These are phyloP conservation scores for Notholithocarpus densiflorus DNA, from an alignment of 306 rosid genomes.

Conservation along the genomic window DNA sequence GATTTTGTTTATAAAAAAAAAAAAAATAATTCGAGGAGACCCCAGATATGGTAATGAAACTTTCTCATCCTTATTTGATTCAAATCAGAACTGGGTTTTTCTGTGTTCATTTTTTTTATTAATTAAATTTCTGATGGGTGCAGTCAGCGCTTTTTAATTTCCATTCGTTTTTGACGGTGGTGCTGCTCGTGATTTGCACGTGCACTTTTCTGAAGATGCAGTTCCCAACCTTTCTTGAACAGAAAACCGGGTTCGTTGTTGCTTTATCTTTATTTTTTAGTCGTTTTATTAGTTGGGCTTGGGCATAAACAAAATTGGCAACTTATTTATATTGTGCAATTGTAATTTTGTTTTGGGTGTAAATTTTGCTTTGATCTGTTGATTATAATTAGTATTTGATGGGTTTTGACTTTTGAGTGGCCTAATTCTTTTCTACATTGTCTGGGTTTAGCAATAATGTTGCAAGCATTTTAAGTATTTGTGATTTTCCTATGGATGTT, in stretches of 20 bases:
- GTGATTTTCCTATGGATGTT: too few relatives aligned
- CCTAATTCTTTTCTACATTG: too few relatives aligned
- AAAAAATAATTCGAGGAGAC: too few relatives aligned
- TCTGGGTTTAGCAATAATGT: too few relatives aligned
- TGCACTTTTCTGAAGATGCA: conserved; percentile 82
- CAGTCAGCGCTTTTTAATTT: conserved; percentile 87
- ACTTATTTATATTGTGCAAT: too few relatives aligned
- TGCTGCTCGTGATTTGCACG: conserved; percentile 69
- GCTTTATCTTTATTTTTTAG: neutral
- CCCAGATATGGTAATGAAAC: conserved; percentile 34
- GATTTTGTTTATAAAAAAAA: too few relatives aligned
- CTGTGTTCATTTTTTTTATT: neutral
- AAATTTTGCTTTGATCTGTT: too few relatives aligned
- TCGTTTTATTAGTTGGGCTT: neutral
- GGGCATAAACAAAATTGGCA: too few relatives aligned
- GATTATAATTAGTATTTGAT: too few relatives aligned
- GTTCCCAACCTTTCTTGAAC: conserved; percentile 70
- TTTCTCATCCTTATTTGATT: conserved; percentile 1
- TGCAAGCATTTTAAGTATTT: too few relatives aligned
- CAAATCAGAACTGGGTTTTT: neutral
- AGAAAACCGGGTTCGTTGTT: conserved; percentile 60
- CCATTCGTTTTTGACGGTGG: conserved; percentile 80
- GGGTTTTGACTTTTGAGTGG: too few relatives aligned
- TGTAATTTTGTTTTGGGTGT: too few relatives aligned
- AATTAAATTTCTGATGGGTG: neutral